phyloP scores from a whole-genome alignment of 2,329 filamentous ascomycete genomes.

The Diaporthe aspalathi region DNA sequence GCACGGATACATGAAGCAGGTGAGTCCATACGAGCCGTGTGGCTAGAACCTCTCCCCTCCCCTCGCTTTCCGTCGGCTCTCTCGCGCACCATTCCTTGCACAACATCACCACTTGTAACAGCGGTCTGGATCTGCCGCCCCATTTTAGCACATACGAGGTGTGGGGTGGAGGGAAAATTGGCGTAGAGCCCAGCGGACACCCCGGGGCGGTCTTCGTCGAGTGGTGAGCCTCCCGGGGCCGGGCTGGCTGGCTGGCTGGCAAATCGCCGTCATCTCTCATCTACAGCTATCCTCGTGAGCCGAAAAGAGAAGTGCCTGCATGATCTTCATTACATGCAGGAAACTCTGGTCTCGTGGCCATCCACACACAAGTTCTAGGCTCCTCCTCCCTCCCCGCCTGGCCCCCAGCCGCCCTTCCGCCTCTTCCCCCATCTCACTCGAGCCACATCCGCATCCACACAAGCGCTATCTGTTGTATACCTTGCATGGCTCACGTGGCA shows the following conservation, averaged over 20 bases:
- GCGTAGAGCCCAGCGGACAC: slow-evolving; percentile 18
- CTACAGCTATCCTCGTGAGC: slow-evolving; percentile 39
- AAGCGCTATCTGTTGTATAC: slow-evolving; percentile 4
- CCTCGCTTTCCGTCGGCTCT: slow-evolving; percentile 47
- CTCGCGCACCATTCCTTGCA: slow-evolving; percentile 30
- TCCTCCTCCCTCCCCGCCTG: background rate
- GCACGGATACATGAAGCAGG: slow-evolving; percentile 93
- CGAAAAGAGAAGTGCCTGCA: slow-evolving; percentile 47
- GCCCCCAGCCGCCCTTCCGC: background rate
- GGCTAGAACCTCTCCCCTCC: slow-evolving; percentile 15
- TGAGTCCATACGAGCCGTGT: slow-evolving; percentile 59
- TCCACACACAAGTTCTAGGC: slow-evolving; percentile 25
- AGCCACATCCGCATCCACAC: background rate
- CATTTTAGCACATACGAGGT: slow-evolving; percentile 34
- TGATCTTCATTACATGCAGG: slow-evolving; percentile 50
- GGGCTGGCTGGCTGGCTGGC: slow-evolving; percentile 11
- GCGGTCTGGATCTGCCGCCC: slow-evolving; percentile 11
- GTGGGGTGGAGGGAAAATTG: slow-evolving; percentile 7
- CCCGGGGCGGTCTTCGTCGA: background rate
- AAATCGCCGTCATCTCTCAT: slow-evolving; percentile 40
- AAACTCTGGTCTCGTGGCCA: slow-evolving; percentile 46
- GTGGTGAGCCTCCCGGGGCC: background rate
- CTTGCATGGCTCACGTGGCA: slow-evolving; percentile 29
- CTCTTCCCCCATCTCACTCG: background rate
- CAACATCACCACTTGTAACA: slow-evolving; percentile 26